Percentiles rank a stretch among this genome's conserved stretches.
Conservation (phyloP, 2,329 filamentous ascomycete genomes). For the Pseudomassariella vexata region DNA sequence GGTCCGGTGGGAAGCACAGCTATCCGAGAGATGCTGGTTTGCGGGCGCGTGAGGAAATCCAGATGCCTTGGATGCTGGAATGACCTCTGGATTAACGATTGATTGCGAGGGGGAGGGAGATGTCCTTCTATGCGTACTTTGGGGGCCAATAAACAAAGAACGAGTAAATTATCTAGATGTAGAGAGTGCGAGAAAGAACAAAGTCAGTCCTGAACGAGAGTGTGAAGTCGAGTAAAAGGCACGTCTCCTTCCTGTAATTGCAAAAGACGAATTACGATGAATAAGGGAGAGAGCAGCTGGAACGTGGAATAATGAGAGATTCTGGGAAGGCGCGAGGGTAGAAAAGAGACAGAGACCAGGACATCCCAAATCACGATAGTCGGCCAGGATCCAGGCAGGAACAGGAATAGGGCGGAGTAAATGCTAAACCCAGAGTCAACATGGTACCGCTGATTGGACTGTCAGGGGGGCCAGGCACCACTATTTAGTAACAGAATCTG, state of each 20-base stretch:
- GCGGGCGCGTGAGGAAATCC: not conserved
- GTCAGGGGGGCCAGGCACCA: not conserved
- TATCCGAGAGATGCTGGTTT: not conserved
- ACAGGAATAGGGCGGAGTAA: too few species aligned
- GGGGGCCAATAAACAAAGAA: conserved; percentile 2
- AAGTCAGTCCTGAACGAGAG: not conserved
- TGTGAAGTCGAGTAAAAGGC: too few species aligned
- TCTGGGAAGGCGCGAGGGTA: conserved; percentile 2
- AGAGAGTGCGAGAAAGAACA: conserved; percentile 4
- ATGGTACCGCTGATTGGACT: too few species aligned
- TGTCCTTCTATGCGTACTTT: conserved; percentile 2
- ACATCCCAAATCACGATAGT: not conserved
- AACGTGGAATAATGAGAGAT: conserved; percentile 2
- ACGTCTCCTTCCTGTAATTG: conserved; percentile 1
- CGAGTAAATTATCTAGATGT: conserved; percentile 1
- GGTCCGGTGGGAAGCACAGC: not conserved
- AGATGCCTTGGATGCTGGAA: not conserved
- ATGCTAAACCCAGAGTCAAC: too few species aligned
- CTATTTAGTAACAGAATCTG: not conserved
- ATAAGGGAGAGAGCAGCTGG: conserved; percentile 1
- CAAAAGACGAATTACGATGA: conserved; percentile 2
- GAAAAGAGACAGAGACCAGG: not conserved
- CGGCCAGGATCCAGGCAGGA: too few species aligned
- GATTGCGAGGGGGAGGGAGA: conserved; percentile 3
- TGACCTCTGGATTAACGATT: not conserved